phyloP scores from a whole-genome alignment of 2,329 filamentous ascomycete species.

The Fusarium oxysporum region DNA sequence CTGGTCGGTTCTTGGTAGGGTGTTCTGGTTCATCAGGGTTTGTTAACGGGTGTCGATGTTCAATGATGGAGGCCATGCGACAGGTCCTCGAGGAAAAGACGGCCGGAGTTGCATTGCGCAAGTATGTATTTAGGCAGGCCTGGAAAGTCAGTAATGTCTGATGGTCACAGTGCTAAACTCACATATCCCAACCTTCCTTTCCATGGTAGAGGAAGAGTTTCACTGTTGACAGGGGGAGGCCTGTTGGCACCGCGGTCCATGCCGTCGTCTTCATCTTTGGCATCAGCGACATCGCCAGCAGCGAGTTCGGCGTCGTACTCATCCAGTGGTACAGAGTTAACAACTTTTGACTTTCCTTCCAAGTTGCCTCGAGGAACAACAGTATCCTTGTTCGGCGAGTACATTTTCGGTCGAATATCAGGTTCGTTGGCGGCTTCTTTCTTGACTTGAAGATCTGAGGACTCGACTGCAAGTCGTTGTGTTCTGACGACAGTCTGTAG shows the following conservation, averaged over 20 bases:
- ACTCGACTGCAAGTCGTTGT: conserved; percentile 61
- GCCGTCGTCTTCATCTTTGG: conserved; percentile 37
- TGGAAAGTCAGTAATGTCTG: conserved; percentile 42
- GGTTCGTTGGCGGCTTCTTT: not conserved
- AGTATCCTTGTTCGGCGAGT: not conserved
- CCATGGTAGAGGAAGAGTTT: conserved; percentile 88
- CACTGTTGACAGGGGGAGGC: conserved; percentile 83
- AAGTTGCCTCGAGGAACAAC: conserved; percentile 12
- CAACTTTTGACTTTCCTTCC: conserved; percentile 1
- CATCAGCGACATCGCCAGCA: conserved; percentile 34
- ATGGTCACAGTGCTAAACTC: conserved; percentile 46
- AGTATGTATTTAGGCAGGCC: conserved; percentile 94
- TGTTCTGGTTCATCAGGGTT: conserved; percentile 83
- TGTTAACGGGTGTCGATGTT: conserved; percentile 84
- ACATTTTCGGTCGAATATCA: conserved; percentile 15
- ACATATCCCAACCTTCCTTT: conserved; percentile 91
- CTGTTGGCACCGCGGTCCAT: conserved; percentile 59
- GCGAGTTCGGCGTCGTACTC: conserved; percentile 41
- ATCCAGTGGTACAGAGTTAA: conserved; percentile 38
- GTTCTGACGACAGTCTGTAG: conserved; percentile 57
- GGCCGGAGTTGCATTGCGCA: conserved; percentile 82
- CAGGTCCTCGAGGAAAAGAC: conserved; percentile 94
- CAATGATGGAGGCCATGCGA: conserved; percentile 88
- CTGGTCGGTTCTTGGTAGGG: conserved; percentile 85
- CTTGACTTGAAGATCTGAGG: conserved; percentile 48